phyloP scores from a whole-genome alignment of 352 stramenopile species.

The Hyaloperonospora brassicae region DNA sequence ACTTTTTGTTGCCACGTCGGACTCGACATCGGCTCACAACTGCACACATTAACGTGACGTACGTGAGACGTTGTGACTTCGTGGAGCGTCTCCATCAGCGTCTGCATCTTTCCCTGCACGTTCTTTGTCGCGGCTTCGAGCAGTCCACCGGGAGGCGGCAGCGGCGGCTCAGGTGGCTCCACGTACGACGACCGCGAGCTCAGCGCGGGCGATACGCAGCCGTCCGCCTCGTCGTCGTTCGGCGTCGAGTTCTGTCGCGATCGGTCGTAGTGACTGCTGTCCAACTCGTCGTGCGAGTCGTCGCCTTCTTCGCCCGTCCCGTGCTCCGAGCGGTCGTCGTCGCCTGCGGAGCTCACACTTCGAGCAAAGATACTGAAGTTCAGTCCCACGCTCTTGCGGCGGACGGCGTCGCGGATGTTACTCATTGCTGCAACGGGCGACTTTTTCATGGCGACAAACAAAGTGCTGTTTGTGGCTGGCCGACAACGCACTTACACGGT shows the following conservation, averaged over 20 bases:
- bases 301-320: conserved; percentile 13
- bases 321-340: conserved; percentile 34
- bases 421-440: conserved; percentile 38
- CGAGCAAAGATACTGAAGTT: conserved; percentile 55
- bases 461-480: background rate
- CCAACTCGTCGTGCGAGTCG: conserved; percentile 33
- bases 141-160: conserved; percentile 44
- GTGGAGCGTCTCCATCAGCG: conserved; percentile 52
- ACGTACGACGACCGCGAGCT: conserved; percentile 39
- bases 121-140: conserved; percentile 60
- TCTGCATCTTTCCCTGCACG: conserved; percentile 63
- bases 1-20: background rate
- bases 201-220: conserved; percentile 29
- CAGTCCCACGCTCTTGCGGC: conserved; percentile 54
- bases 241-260: conserved; percentile 33
- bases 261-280: conserved; percentile 34
- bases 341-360: conserved; percentile 27
- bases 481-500: background rate
- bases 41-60: background rate
- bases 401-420: conserved; percentile 54
- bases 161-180: conserved; percentile 48
- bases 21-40: background rate
- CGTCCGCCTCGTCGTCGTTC: conserved; percentile 27
- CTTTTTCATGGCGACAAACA: conserved; percentile 31
- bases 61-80: conserved; percentile 50